Conservation (phyloP, 345 rosid species). For the Arabis hirsuta region DNA sequence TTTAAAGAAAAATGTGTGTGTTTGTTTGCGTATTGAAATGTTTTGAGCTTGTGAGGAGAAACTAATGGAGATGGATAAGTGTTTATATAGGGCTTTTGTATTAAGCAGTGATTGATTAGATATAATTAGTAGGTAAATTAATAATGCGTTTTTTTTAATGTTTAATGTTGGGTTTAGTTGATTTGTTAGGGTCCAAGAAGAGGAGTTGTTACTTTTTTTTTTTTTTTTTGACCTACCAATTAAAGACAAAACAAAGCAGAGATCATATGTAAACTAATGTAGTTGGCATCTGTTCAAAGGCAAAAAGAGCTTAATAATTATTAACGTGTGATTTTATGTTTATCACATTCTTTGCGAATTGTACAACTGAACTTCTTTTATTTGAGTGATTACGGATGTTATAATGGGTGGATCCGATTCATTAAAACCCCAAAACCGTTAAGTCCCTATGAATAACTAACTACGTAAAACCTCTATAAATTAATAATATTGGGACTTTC, state of each 20-base stretch:
- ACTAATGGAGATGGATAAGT: slow-evolving; percentile 15
- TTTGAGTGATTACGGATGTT: background rate
- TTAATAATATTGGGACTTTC: too few species aligned
- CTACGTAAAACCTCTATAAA: too few species aligned
- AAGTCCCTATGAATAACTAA: too few species aligned
- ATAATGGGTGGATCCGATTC: too few species aligned
- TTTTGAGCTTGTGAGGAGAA: slow-evolving; percentile 34
- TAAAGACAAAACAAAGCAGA: background rate
- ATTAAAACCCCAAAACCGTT: too few species aligned
- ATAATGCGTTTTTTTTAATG: background rate
- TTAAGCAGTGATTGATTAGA: slow-evolving; percentile 18
- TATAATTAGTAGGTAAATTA: slow-evolving; percentile 15
- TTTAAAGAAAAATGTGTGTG: slow-evolving; percentile 23
- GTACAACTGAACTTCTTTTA: background rate
- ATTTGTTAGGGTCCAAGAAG: slow-evolving; percentile 33
- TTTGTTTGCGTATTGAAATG: slow-evolving; percentile 33
- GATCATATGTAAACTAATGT: slow-evolving; percentile 5
- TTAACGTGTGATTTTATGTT: slow-evolving; percentile 4
- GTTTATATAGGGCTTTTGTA: slow-evolving; percentile 27
- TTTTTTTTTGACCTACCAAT: slow-evolving; percentile 21
- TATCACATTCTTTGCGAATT: slow-evolving; percentile 4
- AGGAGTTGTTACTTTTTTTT: slow-evolving; percentile 43
- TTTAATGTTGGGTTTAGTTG: slow-evolving; percentile 33
- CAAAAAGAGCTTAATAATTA: background rate
- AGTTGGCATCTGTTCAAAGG: slow-evolving; percentile 28